These are phyloP conservation scores for Talaromyces pinophilus DNA, from an alignment of 2,329 filamentous ascomycete species.

Conservation along the genomic window DNA sequence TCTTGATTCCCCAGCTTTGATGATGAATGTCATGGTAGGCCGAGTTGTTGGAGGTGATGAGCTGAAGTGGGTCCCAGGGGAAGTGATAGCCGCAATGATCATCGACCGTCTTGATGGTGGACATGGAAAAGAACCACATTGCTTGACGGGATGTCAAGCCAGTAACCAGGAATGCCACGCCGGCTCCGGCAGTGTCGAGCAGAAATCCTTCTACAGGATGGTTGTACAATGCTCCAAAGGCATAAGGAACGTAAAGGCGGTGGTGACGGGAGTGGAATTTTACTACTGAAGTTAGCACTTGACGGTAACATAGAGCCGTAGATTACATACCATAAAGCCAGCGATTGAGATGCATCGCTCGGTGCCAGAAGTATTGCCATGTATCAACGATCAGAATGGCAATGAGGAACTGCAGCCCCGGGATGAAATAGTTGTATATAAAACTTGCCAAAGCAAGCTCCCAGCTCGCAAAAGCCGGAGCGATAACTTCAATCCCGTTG, in stretches of 20 bases:
- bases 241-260: conserved; percentile 95
- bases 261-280: conserved; percentile 95
- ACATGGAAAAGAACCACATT: conserved; percentile 85
- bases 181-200: conserved; percentile 85
- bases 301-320: neutral
- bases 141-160: conserved; percentile 83
- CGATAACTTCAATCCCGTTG: conserved; percentile 51
- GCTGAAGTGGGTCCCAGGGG: conserved; percentile 91
- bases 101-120: conserved; percentile 93
- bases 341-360: conserved; percentile 95
- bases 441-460: conserved; percentile 72
- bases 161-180: conserved; percentile 76
- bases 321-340: conserved; percentile 83
- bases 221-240: conserved; percentile 95
- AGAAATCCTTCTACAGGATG: conserved; percentile 93
- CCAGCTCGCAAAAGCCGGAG: conserved; percentile 79
- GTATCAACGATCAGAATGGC: conserved; percentile 82
- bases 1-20: conserved; percentile 97
- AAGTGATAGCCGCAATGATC: conserved; percentile 97
- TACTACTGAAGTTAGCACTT: conserved; percentile 51
- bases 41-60: conserved; percentile 90
- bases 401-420: conserved; percentile 72
- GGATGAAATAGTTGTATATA: conserved; percentile 78
- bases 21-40: conserved; percentile 98
- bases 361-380: conserved; percentile 98